Base-by-base conservation (phyloP, 208 protist genomes). In the Blastocrithidia nonstop region DNA sequence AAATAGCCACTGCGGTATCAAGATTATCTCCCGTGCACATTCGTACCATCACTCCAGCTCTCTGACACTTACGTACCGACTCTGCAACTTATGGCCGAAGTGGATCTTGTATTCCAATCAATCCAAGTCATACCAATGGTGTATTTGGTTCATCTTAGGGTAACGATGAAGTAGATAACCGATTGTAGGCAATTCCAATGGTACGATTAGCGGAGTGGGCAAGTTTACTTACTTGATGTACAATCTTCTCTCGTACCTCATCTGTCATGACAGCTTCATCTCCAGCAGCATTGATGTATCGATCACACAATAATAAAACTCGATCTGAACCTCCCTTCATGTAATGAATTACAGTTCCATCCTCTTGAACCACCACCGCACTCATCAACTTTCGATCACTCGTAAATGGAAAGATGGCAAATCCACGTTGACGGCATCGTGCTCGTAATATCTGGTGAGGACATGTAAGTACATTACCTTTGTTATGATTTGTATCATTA, bases 1-100 rank as follows among this genome's bases (percentile, higher is more conserved):
- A 89, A 39, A 98, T 97, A 15, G 72, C 69, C n/a, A 82, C 57
- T 1, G 95, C 95, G 16, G 93, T 98, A 22, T 80, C 57, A 13
- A 97, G 53, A 66, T 95, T 89, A 50, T 96, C 91, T 32, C 95
- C 96, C 0, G 96, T 98, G 36, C 95, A 80, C 96, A 98, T 98
- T 50, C 91, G 67, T 43, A 98, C 93, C 4, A 59, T 84, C 43
- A 98, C 86, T 7, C 95, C 95, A 3, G 94, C 93, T 32, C 69
- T 31, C 56, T 96, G 79, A 71, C 95, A 98, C 53, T 71, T 66
- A 24, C 33, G 40, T 13, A 98, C 88, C 11, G 94, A 85, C 15
- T 79, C 63, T 16, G 74, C 67, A 13, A 97, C 93, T 52, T 98
- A 95, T 6, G 84, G 76, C 7, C 96, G 74, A 8, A 97, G 64